phyloP scores from a whole-genome alignment of 768 basidiomycete species.

The Termitomyces sp. region DNA sequence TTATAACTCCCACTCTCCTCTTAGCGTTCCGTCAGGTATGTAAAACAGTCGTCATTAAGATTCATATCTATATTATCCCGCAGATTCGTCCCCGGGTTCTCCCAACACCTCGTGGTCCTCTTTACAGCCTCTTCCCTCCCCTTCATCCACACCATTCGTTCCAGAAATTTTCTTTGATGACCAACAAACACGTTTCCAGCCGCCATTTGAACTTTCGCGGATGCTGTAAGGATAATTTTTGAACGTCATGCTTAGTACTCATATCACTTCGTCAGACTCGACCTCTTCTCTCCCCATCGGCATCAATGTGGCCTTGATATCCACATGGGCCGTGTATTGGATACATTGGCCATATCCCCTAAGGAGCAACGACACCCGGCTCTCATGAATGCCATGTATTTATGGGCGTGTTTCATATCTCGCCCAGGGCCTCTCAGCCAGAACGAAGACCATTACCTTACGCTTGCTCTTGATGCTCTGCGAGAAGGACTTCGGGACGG shows the following conservation, averaged over 20 bases:
- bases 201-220: slow-evolving; percentile 57
- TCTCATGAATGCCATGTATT: slow-evolving; percentile 76
- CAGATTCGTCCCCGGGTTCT: slow-evolving; percentile 42
- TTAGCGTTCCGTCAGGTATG: slow-evolving; percentile 47
- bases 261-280: slow-evolving; percentile 44
- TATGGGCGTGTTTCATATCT: slow-evolving; percentile 82
- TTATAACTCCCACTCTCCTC: slow-evolving; percentile 53
- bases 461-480: slow-evolving; percentile 57
- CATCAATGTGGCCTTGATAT: slow-evolving; percentile 73
- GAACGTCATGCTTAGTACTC: slow-evolving; percentile 13
- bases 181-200: slow-evolving; percentile 42
- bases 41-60: slow-evolving; percentile 1
- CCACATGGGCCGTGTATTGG: slow-evolving; percentile 62
- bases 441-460: slow-evolving; percentile 72
- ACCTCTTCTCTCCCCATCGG: slow-evolving; percentile 72
- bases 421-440: slow-evolving; percentile 65
- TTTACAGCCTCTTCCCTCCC: slow-evolving; percentile 42
- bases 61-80: slow-evolving; percentile 2
- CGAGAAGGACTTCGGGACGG: slow-evolving; percentile 57
- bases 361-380: slow-evolving; percentile 70
- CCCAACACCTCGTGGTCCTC: slow-evolving; percentile 51
- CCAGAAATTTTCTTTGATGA: slow-evolving; percentile 50
- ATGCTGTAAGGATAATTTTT: slow-evolving; percentile 75
- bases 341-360: slow-evolving; percentile 49
- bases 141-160: slow-evolving; percentile 46